phyloP scores from a whole-genome alignment of 2,329 filamentous ascomycete species.

The Xylariaceae sp. region DNA sequence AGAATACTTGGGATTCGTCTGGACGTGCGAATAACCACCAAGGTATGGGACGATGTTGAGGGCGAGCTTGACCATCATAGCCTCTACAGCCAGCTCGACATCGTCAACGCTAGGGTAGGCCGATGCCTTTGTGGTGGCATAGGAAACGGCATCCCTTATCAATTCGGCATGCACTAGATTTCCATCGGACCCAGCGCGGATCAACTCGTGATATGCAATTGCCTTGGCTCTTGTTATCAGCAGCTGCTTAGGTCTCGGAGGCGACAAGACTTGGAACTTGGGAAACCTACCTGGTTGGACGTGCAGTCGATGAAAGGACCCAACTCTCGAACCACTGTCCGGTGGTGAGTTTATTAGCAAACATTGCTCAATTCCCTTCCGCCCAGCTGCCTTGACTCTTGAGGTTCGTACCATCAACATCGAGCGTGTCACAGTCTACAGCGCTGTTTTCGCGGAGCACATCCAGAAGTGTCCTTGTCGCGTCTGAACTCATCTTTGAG shows the following conservation, averaged over 20 bases:
- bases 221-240: conserved; percentile 32
- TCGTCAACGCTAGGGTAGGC: conserved; percentile 34
- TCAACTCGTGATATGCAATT: conserved; percentile 47
- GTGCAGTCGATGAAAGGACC: conserved; percentile 51
- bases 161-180: conserved; percentile 35
- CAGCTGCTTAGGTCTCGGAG: background rate
- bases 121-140: conserved; percentile 30
- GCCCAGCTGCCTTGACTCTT: background rate
- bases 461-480: conserved; percentile 34
- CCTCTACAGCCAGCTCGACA: conserved; percentile 52
- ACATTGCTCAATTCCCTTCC: too few species aligned
- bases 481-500: too few species aligned
- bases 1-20: conserved; percentile 55
- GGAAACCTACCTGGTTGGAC: conserved; percentile 46
- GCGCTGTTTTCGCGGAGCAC: conserved; percentile 39
- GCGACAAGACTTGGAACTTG: conserved; percentile 18
- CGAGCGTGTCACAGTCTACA: conserved; percentile 51
- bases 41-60: conserved; percentile 47
- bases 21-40: conserved; percentile 52
- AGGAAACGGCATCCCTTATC: conserved; percentile 34
- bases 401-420: conserved; percentile 38
- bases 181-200: conserved; percentile 24
- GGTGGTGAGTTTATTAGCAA: background rate
- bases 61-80: conserved; percentile 54
- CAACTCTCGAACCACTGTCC: conserved; percentile 39